Evolutionary conservation across 805 yeast genomes (phyloP).

Genomic region (Novakomyces olei): DNA sequence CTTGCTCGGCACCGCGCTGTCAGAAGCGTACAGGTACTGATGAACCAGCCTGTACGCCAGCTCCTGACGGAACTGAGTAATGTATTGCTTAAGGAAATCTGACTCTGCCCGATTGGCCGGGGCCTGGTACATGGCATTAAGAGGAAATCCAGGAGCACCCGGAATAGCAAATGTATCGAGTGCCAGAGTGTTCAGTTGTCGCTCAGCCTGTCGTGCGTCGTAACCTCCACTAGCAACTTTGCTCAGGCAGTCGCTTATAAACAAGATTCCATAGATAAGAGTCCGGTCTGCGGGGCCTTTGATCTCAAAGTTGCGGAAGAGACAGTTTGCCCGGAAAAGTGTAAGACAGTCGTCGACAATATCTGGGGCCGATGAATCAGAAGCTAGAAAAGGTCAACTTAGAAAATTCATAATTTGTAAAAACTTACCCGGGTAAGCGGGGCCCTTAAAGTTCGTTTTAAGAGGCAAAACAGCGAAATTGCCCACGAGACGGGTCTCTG

Average conservation of each 20-base stretch:
- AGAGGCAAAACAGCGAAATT: conserved; percentile 72
- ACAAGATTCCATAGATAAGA: conserved; percentile 79
- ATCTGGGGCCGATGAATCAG: conserved; percentile 47
- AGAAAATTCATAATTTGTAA: background rate
- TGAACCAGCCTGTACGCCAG: conserved; percentile 57
- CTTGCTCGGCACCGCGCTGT: conserved; percentile 38
- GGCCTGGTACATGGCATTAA: conserved; percentile 54
- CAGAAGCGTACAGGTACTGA: conserved; percentile 43
- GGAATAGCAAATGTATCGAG: conserved; percentile 78
- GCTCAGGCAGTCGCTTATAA: conserved; percentile 62
- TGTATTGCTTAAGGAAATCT: conserved; percentile 56
- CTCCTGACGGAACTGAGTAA: conserved; percentile 89
- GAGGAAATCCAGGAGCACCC: conserved; percentile 86
- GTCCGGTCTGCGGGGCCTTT: conserved; percentile 87
- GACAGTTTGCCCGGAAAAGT: conserved; percentile 83
- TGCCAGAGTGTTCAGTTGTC: conserved; percentile 56
- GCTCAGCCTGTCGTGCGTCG: conserved; percentile 16
- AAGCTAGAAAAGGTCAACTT: conserved; percentile 11
- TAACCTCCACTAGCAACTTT: conserved; percentile 28
- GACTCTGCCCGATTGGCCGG: conserved; percentile 56
- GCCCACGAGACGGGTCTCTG: conserved; percentile 14
- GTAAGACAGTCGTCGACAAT: conserved; percentile 80
- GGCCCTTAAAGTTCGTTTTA: conserved; percentile 69
- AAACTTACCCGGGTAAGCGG: conserved; percentile 40
- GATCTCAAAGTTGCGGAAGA: conserved; percentile 91